Evolutionary conservation across 2,329 filamentous ascomycete species (phyloP), one percentile per base, ranked within the genome.

Genomic region (Botrytis hyacinthi): DNA sequence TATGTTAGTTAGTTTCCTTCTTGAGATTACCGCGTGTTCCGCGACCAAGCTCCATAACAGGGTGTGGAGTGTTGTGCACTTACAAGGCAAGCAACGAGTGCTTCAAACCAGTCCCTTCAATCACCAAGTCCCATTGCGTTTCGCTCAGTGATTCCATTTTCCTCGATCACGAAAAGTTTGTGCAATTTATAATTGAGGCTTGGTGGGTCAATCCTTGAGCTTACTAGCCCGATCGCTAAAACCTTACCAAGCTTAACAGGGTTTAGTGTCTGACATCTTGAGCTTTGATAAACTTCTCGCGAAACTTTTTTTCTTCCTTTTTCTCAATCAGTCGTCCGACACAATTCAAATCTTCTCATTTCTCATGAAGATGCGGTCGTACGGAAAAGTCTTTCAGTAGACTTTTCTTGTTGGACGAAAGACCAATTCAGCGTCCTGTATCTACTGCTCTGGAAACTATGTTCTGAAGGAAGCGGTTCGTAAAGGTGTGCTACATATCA

Each of bases 51-150:
- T 57, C 22, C 63, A 40, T 70, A 65, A 69, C 70, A 73, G 73
- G 37, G 42, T 46, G 71, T 59, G 70, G 35, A 42, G 35, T 70
- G 59, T 20, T 48, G 29, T 48, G 67, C 71, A 81, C 87, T 84
- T 81, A 95, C 92, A 94, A 86, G 82, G 92, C 92, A 81, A 95
- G 87, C 78, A 95, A 88, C 76, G 92, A 94, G 85, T 95, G 91
- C 81, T 91, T 87, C 80, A 95, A 85, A 79, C 92, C 92, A 78
- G 93, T 95, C 80, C 93, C 92, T 80, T 89, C 89, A 82, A 95
- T 93, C 79, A 93, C 86, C 80, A 92, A 89, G 86, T 95, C 92
- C 92, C 92, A 95, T 76, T 87, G 84, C 78, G 91, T 92, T 75
- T 93, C 91, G 82, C 87, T 86, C 78, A 95, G 85, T 77, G 90